Evolutionary conservation across 1,284 basidiomycete species (phyloP).

Genomic region (Leccinum pachyderme): DNA sequence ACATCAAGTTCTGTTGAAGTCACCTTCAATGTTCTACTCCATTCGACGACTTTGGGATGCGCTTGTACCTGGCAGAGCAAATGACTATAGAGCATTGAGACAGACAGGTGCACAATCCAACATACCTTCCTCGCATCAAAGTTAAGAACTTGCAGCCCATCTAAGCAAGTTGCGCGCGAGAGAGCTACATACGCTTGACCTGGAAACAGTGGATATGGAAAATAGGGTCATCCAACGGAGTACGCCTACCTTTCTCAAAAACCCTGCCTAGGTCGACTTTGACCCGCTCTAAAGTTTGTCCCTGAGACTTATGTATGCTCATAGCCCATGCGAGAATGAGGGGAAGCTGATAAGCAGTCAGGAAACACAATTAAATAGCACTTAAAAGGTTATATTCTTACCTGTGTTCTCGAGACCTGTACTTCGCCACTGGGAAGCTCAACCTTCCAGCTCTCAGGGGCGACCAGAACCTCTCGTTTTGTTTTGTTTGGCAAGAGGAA

Average conservation of each 20-base stretch:
- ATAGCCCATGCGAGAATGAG: constrained; percentile 91
- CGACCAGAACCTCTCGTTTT: constrained; percentile 59
- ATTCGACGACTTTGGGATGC: constrained; percentile 66
- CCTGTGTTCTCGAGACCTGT: constrained; percentile 73
- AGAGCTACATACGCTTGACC: constrained; percentile 95
- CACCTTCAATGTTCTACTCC: constrained; percentile 61
- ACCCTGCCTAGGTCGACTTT: constrained; percentile 79
- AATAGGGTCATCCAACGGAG: background rate
- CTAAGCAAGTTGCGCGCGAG: constrained; percentile 89
- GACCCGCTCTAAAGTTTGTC: constrained; percentile 85
- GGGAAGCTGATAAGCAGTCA: constrained; percentile 48
- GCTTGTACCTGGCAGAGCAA: constrained; percentile 54
- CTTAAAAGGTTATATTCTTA: constrained; percentile 23
- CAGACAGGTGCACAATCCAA: background rate
- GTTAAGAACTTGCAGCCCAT: constrained; percentile 87
- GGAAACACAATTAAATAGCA: background rate
- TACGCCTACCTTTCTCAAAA: constrained; percentile 79
- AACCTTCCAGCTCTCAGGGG: constrained; percentile 79
- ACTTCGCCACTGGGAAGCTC: constrained; percentile 83
- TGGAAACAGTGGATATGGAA: constrained; percentile 24
- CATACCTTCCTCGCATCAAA: constrained; percentile 78
- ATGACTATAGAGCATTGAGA: constrained; percentile 3
- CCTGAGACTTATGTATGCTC: constrained; percentile 95
- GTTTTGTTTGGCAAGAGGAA: constrained; percentile 66
- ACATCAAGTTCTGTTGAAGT: constrained; percentile 10